Evolutionary conservation across 805 yeast genomes (phyloP).

Genomic region (Monosporozyma siamensis): DNA sequence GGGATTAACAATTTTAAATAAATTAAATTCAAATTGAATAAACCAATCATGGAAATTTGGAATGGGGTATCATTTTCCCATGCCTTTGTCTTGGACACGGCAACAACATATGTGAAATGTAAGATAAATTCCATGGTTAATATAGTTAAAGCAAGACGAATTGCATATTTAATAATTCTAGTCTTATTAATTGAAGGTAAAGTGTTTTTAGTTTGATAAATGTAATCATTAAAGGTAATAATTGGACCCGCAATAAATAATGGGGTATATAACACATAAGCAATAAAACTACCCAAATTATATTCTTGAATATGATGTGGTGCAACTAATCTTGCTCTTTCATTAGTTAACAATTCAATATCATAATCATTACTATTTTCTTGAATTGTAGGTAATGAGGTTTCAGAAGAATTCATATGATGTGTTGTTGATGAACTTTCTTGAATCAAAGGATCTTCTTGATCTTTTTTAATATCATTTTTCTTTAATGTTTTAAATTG

Average conservation of each 20-base stretch:
- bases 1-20: constrained; percentile 92
- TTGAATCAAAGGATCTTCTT: background rate
- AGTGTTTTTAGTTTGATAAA: constrained; percentile 57
- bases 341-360: constrained; percentile 33
- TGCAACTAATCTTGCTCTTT: constrained; percentile 55
- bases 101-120: constrained; percentile 87
- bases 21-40: constrained; percentile 79
- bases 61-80: constrained; percentile 87
- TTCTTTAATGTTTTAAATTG: constrained; percentile 35
- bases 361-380: constrained; percentile 15
- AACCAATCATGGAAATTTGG: constrained; percentile 89
- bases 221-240: constrained; percentile 82
- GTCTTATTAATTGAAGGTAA: constrained; percentile 49
- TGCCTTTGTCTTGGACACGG: constrained; percentile 80
- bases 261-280: constrained; percentile 80
- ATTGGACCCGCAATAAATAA: constrained; percentile 93
- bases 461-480: background rate
- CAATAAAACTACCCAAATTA: constrained; percentile 52
- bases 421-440: background rate
- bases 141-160: constrained; percentile 63
- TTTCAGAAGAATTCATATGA: constrained; percentile 2
- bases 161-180: constrained; percentile 50
- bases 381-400: constrained; percentile 12
- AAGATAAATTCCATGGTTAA: constrained; percentile 81
- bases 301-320: constrained; percentile 57